Evolutionary conservation across 495 filamentous ascomycete species (phyloP).

Genomic region (Tuber magnatum): DNA sequence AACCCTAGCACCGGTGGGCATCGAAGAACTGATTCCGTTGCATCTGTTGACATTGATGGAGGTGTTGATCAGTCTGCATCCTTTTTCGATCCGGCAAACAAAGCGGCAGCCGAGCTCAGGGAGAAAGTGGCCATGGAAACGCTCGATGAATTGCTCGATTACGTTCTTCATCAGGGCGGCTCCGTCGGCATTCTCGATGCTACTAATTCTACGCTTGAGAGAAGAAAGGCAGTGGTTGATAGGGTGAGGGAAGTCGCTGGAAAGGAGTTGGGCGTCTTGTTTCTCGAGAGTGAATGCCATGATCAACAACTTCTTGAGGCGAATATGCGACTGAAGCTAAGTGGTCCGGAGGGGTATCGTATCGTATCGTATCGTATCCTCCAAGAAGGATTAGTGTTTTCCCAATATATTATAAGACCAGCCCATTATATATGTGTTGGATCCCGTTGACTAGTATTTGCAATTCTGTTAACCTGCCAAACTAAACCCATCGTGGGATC

Average conservation of each 20-base stretch:
- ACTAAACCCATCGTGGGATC: no score
- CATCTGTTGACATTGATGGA: slow-evolving; percentile 41
- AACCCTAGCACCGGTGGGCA: slow-evolving; percentile 11
- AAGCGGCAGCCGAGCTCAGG: slow-evolving; percentile 68
- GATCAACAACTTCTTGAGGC: slow-evolving; percentile 78
- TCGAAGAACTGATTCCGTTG: slow-evolving; percentile 28
- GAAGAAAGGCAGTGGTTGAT: slow-evolving; percentile 73
- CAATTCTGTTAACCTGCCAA: no score
- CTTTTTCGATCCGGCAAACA: slow-evolving; percentile 92
- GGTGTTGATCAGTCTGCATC: slow-evolving; percentile 77
- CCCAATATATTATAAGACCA: no score
- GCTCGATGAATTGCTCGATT: slow-evolving; percentile 82
- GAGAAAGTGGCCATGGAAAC: slow-evolving; percentile 90
- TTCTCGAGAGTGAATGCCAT: slow-evolving; percentile 87
- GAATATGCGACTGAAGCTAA: slow-evolving; percentile 97
- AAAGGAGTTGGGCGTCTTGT: slow-evolving; percentile 77
- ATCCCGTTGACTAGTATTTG: no score
- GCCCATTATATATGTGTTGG: no score
- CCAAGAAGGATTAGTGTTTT: no score
- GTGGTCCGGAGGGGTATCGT: slow-evolving; percentile 92
- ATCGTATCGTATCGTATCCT: no score
- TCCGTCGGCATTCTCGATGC: slow-evolving; percentile 98
- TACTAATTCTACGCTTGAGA: slow-evolving; percentile 86
- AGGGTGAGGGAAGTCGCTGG: slow-evolving; percentile 77
- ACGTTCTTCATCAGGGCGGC: slow-evolving; percentile 70